Base-by-base conservation (phyloP, 1,284 basidiomycete genomes). In the Ganoderma sinense region DNA sequence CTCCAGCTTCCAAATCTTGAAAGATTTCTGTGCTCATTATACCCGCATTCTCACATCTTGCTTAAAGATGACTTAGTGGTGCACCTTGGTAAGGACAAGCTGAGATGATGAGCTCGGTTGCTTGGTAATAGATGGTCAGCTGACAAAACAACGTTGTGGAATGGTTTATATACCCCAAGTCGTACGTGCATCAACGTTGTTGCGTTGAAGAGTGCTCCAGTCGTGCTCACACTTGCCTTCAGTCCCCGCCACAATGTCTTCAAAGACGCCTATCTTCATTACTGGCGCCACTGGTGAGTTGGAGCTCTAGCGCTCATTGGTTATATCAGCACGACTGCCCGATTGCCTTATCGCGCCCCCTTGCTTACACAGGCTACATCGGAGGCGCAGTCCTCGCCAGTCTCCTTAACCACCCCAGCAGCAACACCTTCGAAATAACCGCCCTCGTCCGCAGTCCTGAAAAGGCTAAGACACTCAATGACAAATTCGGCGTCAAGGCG, bases 381-480 rank as follows among this genome's bases (percentile, higher is more conserved):
- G 78, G 78, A 7, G 78, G 78, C 29, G 62, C 74, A 5, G 74
- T 78, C 61, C 73, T 78, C 13, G 65, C 69, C 20, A 69, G 74
- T 31, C 75, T 79, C 23, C 73, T 79, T 51, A 58, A 62, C 16
- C 77, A 78, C 61, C 73, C 73, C 20, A 69, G 56, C 29, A 67
- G 70, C 2, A 40, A 55, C 40, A 68, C 68, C 1, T 76, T 77
- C 45, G 72, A 75, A 1, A 78, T 79, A 56, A 75, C 73, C 26
- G 71, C 67, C 23, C 36, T 78, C 56, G 66, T 77, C 13, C 77
- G 77, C 45, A 68, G 64, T 40, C 55, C 64, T 1, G 76, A 77
- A 48, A 80, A 80, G 68, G 78, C 77, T 7, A 74, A 74, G 61
- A 65, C 70, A 16, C 73, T 80, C 36, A 70, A 76, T 58, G 65